Evolutionary conservation across 768 basidiomycete species (phyloP).

Genomic region (Mycena indigotica): DNA sequence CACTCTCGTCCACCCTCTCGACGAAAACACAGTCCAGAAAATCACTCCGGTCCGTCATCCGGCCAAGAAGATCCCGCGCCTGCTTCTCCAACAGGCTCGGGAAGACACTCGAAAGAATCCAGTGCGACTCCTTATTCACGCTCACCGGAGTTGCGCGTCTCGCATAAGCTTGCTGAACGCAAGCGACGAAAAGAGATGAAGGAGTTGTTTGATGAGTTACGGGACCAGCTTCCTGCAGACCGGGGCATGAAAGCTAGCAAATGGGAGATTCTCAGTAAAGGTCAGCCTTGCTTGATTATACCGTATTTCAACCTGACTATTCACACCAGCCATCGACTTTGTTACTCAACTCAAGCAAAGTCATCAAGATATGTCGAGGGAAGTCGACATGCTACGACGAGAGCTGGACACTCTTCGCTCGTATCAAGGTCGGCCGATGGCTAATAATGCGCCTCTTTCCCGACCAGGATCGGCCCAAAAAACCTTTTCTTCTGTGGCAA

Average conservation of each 20-base stretch:
- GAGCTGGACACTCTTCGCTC: slow-evolving; percentile 70
- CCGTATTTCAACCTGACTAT: slow-evolving; percentile 10
- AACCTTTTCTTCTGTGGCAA: slow-evolving; percentile 49
- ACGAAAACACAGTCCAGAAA: slow-evolving; percentile 47
- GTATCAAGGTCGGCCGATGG: slow-evolving; percentile 48
- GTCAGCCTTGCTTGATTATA: slow-evolving; percentile 43
- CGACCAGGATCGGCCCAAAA: slow-evolving; percentile 69
- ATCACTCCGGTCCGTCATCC: slow-evolving; percentile 42
- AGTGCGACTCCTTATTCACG: slow-evolving; percentile 87
- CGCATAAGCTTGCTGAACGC: slow-evolving; percentile 96
- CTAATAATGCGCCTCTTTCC: slow-evolving; percentile 45
- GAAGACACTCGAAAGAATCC: slow-evolving; percentile 48
- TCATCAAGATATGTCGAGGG: slow-evolving; percentile 75
- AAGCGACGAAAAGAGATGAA: slow-evolving; percentile 99
- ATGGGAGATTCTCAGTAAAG: slow-evolving; percentile 98
- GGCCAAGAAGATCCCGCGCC: slow-evolving; percentile 49
- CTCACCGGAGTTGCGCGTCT: slow-evolving; percentile 90
- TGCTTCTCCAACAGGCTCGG: slow-evolving; percentile 35
- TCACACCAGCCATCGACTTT: slow-evolving; percentile 78
- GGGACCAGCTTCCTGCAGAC: slow-evolving; percentile 90
- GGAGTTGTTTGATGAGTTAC: slow-evolving; percentile 93
- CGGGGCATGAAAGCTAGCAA: slow-evolving; percentile 96
- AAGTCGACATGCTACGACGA: slow-evolving; percentile 76
- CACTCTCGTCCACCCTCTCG: slow-evolving; percentile 75
- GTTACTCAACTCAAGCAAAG: slow-evolving; percentile 75